Evolutionary conservation across 164 flowering plant species (phyloP).

Genomic region (Cinnamomum chago): DNA sequence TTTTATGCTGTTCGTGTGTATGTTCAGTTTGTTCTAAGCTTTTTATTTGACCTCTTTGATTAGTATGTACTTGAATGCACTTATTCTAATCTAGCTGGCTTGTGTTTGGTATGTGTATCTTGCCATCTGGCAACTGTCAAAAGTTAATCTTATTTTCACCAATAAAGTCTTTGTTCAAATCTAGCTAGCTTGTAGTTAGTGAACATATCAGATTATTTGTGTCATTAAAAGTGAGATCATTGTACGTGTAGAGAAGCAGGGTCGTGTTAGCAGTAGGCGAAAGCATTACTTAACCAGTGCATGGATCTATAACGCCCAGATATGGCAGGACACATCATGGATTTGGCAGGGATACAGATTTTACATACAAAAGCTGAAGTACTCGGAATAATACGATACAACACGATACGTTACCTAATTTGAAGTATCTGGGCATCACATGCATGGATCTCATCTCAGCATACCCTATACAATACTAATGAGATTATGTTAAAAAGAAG

Average conservation of each 20-base stretch:
- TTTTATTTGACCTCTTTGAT: not conserved
- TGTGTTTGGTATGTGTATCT: not conserved
- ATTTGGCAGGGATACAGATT: too few relatives aligned
- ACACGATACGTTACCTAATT: too few relatives aligned
- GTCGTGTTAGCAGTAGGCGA: too few relatives aligned
- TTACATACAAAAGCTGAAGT: too few relatives aligned
- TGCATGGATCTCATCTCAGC: not conserved
- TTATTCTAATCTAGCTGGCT: not conserved
- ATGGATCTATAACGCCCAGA: too few relatives aligned
- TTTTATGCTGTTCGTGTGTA: conserved; percentile 1
- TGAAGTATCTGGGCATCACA: too few relatives aligned
- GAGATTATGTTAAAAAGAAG: not conserved
- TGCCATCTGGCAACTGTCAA: not conserved
- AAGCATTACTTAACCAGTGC: too few relatives aligned
- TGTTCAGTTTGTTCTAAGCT: conserved; percentile 15
- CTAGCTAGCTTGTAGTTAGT: not conserved
- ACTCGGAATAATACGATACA: too few relatives aligned
- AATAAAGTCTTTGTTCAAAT: not conserved
- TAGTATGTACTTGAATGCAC: not conserved
- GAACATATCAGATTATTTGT: not conserved
- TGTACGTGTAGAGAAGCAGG: too few relatives aligned
- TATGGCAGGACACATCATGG: too few relatives aligned
- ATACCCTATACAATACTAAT: not conserved
- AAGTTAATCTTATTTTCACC: not conserved
- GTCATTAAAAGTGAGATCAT: not conserved